Base-by-base conservation (phyloP, 495 filamentous ascomycete species). In the Usnea hakonensis region DNA sequence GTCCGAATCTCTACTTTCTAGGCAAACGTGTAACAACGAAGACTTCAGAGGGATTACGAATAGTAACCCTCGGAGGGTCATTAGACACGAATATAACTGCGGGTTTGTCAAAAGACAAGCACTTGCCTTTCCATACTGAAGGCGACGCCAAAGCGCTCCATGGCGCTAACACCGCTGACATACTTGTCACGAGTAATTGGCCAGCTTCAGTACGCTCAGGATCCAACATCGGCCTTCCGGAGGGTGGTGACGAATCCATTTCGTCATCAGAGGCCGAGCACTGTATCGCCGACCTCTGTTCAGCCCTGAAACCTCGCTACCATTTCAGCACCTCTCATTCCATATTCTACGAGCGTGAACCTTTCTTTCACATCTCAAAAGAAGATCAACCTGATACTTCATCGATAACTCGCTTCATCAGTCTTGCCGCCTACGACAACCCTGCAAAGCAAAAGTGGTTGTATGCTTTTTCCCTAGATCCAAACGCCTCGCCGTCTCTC, bases 311-410 rank as follows among this genome's bases (percentile, higher is more conserved):
- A 65, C 94, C 94, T 14, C 82, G 89, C 26, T 98, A 98, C 69
- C 92, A 97, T 74, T 87, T 98, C 71, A 83, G 88, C 17, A 74
- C 81, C 16, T 87, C 90, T 0, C 78, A 82, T 10, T 70, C 77
- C 11, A 79, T 85, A 67, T 93, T 88, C 75, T 97, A 84, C 67
- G 93, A 97, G 75, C 85, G 94, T 23, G 94, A 96, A 71, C 92
- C 94, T 1, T 97, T 96, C 80, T 89, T 91, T 72, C 87, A 95
- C 68, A 71, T 78, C 60, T 79, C 84, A 7, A 75, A 76, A 10
- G 78, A 81, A 55, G 78, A 81, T 28, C 74, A 73, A 10, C 80
- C 80, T 11, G 77, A 82, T 28, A 71, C 72, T 1, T 82, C 77
- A 60, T 77, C 77, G 3, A 73, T 95, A 5, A 96, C 92, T 5